Conservation (phyloP, 2,329 filamentous ascomycete species). For the Stenocarpella maydis region DNA sequence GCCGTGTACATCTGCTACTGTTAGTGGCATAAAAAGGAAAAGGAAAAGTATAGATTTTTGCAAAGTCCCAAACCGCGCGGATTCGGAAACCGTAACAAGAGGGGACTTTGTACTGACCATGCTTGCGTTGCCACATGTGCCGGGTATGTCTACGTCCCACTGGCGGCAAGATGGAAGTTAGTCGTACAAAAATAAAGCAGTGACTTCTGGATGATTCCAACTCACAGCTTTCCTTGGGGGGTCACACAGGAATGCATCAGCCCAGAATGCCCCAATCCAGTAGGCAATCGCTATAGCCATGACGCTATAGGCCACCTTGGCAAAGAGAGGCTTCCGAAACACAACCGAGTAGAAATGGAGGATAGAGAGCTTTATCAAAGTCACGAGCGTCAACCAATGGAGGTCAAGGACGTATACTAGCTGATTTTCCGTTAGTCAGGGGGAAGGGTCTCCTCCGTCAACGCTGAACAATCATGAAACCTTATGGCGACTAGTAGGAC, state of each 20-base stretch:
- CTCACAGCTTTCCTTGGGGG: constrained; percentile 13
- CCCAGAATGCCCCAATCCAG: constrained; percentile 5
- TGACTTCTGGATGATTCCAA: not conserved
- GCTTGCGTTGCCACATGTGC: constrained; percentile 15
- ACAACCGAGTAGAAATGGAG: constrained; percentile 9
- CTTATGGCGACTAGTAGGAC: not conserved
- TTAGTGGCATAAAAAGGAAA: not conserved
- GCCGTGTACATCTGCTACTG: constrained; percentile 5
- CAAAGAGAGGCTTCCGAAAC: not conserved
- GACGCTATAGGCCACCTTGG: not conserved
- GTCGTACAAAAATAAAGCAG: not conserved
- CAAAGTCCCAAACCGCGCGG: not conserved
- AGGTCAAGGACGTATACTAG: constrained; percentile 13
- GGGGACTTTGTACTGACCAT: not conserved
- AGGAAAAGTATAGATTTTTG: too few relatives aligned
- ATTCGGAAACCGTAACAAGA: not conserved
- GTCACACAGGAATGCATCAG: constrained; percentile 13
- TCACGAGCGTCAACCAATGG: constrained; percentile 17
- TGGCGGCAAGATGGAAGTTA: not conserved
- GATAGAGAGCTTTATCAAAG: constrained; percentile 1
- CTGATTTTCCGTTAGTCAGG: not conserved
- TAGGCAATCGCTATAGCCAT: not conserved
- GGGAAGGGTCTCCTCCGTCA: too few relatives aligned
- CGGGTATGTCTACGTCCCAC: not conserved
- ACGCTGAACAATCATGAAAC: not conserved